These are phyloP conservation scores for Blastomyces percursus DNA, from an alignment of 2,329 filamentous ascomycete genomes.

Conservation along the genomic window DNA sequence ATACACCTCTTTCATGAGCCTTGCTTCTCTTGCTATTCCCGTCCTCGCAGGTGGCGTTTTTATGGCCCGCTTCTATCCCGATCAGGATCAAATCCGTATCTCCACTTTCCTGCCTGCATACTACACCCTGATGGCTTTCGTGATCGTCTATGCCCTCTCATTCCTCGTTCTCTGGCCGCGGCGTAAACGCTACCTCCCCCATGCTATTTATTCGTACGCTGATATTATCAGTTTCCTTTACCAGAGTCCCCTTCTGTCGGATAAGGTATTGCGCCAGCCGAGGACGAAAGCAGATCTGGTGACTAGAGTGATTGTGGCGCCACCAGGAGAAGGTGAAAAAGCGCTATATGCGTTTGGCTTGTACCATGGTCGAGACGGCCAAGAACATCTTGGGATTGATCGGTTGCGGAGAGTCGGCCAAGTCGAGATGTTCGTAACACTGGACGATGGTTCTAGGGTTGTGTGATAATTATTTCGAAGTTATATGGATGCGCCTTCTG, in stretches of 20 bases:
- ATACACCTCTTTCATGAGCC: conserved; percentile 43
- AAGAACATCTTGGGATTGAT: conserved; percentile 51
- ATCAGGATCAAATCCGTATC: conserved; percentile 43
- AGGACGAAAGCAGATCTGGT: conserved; percentile 58
- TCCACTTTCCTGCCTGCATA: conserved; percentile 63
- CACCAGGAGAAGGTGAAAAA: conserved; percentile 28
- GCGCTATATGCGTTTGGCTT: conserved; percentile 47
- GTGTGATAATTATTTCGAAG: not conserved
- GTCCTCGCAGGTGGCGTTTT: conserved; percentile 52
- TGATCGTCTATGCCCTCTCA: conserved; percentile 57
- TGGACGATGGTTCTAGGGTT: not conserved
- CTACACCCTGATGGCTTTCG: conserved; percentile 59
- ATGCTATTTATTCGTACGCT: conserved; percentile 59
- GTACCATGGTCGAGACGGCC: conserved; percentile 47
- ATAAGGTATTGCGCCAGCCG: conserved; percentile 61
- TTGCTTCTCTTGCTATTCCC: conserved; percentile 44
- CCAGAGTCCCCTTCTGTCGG: conserved; percentile 58
- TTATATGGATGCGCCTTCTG: not conserved
- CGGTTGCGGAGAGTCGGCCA: conserved; percentile 38
- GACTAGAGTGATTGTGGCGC: conserved; percentile 51
- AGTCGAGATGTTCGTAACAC: conserved; percentile 32
- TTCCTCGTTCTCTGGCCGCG: conserved; percentile 52
- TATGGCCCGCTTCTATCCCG: conserved; percentile 48
- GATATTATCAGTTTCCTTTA: conserved; percentile 70
- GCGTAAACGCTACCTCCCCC: conserved; percentile 56